Conservation (phyloP, 129 eudicot species). For the Flaveria trinervia region DNA sequence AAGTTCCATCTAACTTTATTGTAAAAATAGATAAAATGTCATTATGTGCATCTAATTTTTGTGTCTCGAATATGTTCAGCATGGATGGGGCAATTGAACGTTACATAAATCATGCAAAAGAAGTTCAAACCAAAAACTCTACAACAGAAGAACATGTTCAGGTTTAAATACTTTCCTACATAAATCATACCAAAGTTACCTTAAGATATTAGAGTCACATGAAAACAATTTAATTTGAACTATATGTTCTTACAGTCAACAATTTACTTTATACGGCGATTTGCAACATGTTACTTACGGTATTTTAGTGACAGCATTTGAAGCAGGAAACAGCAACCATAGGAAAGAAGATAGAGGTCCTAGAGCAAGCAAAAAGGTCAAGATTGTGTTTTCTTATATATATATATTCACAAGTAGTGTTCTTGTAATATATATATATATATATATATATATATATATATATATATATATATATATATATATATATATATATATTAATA, state of each 20-base stretch:
- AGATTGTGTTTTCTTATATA: not conserved
- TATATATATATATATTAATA: no score
- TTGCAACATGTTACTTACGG: not conserved
- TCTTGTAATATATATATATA: not conserved
- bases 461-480: no score
- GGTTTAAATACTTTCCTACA: constrained; percentile 32
- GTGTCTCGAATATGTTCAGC: constrained; percentile 44
- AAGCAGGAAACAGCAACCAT: constrained; percentile 68
- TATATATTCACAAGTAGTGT: not conserved
- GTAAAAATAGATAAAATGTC: not conserved
- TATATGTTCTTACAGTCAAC: not conserved
- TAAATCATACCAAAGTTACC: not conserved
- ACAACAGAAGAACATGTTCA: constrained; percentile 57
- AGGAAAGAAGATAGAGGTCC: constrained; percentile 73
- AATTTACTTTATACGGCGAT: no score
- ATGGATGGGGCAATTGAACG: constrained; percentile 84
- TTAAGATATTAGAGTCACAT: not conserved
- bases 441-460: no score
- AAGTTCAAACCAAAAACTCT: constrained; percentile 49
- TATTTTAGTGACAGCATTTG: constrained; percentile 50
- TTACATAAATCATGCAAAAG: constrained; percentile 63
- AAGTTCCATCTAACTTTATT: not conserved
- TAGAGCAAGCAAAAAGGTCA: constrained; percentile 70
- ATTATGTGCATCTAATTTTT: constrained; percentile 4
- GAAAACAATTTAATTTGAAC: not conserved